Percentiles rank a stretch among this genome's conserved stretches.
These are phyloP conservation scores for Luffa acutangula DNA, from an alignment of 306 rosid genomes.

Conservation along the genomic window DNA sequence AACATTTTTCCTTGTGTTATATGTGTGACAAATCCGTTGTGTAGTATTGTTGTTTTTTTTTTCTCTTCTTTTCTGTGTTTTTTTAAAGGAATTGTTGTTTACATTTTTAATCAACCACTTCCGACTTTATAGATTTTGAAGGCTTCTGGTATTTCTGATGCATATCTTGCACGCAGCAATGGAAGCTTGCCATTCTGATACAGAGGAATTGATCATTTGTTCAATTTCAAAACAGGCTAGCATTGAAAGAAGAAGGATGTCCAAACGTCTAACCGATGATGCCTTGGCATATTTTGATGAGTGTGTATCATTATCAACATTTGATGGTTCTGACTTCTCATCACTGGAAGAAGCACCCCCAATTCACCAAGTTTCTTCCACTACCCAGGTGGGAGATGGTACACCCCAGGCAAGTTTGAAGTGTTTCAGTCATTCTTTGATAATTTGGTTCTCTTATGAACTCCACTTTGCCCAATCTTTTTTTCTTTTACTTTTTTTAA, in stretches of 20 bases:
- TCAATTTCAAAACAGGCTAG: conserved; percentile 46
- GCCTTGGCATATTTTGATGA: conserved; percentile 92
- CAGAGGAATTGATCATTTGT: conserved; percentile 1
- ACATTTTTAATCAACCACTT: too few species aligned
- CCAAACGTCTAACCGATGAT: conserved; percentile 78
- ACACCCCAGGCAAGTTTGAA: conserved; percentile 41
- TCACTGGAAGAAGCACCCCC: conserved; percentile 86
- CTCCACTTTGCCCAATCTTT: not conserved
- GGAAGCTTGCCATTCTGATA: not conserved
- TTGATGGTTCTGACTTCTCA: conserved; percentile 95
- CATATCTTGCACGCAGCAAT: not conserved
- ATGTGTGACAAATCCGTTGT: not conserved
- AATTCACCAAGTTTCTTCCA: conserved; percentile 28
- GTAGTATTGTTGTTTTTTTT: not conserved
- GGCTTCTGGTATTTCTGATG: not conserved
- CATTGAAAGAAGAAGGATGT: conserved; percentile 85
- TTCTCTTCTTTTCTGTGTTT: too few species aligned
- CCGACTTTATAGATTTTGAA: too few species aligned
- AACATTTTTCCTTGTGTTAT: not conserved
- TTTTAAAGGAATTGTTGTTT: too few species aligned
- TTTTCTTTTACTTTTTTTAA: not conserved
- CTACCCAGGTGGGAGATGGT: conserved; percentile 24
- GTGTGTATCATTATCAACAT: conserved; percentile 81
- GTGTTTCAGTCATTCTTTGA: conserved; percentile 16
- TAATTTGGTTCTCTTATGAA: not conserved